These are phyloP conservation scores for Babesia bovis DNA, from an alignment of 169 alveolate genomes.

Conservation along the genomic window DNA sequence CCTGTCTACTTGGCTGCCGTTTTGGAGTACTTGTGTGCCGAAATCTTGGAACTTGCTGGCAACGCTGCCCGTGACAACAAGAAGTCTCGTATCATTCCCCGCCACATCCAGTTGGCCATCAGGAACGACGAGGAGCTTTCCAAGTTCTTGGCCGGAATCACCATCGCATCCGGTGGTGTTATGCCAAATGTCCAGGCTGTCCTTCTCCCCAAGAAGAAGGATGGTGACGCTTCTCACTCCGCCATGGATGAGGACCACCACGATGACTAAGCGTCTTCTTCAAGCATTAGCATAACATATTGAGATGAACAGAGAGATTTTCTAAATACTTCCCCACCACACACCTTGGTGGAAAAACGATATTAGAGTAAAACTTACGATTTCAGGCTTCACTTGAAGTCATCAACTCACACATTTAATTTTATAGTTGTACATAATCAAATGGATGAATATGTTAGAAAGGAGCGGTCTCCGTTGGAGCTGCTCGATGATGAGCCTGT, in stretches of 20 bases:
- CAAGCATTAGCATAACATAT: conserved; percentile 23
- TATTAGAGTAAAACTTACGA: conserved; percentile 32
- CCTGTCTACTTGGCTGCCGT: conserved; percentile 99
- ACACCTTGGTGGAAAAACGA: conserved; percentile 30
- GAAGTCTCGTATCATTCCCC: conserved; percentile 97
- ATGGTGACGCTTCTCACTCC: conserved; percentile 35
- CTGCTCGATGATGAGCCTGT: conserved; percentile 48
- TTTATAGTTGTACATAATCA: neutral
- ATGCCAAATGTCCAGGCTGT: conserved; percentile 95
- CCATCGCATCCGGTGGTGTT: conserved; percentile 99
- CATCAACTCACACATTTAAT: conserved; percentile 32
- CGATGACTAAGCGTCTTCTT: conserved; percentile 16
- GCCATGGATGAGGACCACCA: conserved; percentile 21
- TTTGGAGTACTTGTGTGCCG: conserved; percentile 97
- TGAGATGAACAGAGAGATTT: conserved; percentile 35
- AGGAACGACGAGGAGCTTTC: conserved; percentile 98
- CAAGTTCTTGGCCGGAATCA: conserved; percentile 95
- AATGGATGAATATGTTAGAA: conserved; percentile 26
- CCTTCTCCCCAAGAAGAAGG: conserved; percentile 90
- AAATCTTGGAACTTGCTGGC: conserved; percentile 97
- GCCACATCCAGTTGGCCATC: conserved; percentile 98
- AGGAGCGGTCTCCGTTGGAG: conserved; percentile 40
- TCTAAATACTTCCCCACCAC: conserved; percentile 20
- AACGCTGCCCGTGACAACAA: conserved; percentile 97
- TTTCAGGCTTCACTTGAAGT: conserved; percentile 71